phyloP scores from a whole-genome alignment of 2,329 filamentous ascomycete species.

The Podosphaera aphanis region DNA sequence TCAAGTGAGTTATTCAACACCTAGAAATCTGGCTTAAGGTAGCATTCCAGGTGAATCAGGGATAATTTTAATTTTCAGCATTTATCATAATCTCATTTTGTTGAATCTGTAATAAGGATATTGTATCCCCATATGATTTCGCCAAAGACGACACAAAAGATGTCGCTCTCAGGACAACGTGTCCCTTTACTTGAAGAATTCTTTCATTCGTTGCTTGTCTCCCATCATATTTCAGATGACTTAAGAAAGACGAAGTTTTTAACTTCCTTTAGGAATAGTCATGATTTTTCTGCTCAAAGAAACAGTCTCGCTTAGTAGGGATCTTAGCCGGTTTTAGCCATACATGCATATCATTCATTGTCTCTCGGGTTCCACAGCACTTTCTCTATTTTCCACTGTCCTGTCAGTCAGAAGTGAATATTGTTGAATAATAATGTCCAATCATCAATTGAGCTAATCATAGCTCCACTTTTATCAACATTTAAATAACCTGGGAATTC shows the following conservation, averaged over 20 bases:
- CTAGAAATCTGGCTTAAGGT: neutral
- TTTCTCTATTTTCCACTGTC: neutral
- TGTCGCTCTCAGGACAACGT: no score
- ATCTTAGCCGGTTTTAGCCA: neutral
- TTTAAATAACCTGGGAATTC: neutral
- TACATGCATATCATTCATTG: neutral
- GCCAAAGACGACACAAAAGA: no score
- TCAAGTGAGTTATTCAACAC: neutral
- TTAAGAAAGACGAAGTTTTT: no score
- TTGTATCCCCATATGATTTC: no score
- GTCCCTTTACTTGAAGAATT: no score
- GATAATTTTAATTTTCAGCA: no score
- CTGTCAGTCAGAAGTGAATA: neutral
- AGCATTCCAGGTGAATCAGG: neutral
- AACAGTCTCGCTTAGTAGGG: no score
- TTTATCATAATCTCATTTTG: neutral
- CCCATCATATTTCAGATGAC: no score
- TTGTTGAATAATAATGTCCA: neutral
- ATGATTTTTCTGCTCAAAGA: no score
- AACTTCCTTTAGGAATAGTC: no score
- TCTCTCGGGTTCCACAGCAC: neutral
- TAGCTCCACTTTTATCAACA: neutral
- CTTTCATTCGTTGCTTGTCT: no score
- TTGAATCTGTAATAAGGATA: neutral
- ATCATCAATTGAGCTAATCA: neutral